Evolutionary conservation across 2,329 filamentous ascomycete species (phyloP), one percentile per base, ranked within the genome.

Genomic region (Harringtonia lauricola): DNA sequence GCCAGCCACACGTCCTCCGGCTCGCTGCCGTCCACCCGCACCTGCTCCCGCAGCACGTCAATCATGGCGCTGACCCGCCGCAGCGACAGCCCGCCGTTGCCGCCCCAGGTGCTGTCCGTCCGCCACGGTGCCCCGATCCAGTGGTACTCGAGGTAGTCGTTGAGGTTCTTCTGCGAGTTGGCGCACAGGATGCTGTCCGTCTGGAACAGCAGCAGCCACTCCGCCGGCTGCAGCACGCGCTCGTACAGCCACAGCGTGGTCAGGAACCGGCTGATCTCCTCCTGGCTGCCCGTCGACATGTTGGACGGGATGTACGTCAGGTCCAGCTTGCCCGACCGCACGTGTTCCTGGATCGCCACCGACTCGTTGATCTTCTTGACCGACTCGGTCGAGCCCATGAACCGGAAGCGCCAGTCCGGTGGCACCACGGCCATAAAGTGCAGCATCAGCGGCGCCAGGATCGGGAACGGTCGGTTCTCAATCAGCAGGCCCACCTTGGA

Each of bases 1-100:
- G 68, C 65, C 14, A 76, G 61, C 74, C 73, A 78, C 21, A 74
- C 67, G 49, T 77, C 73, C 55, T 77, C 74, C 24, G 72, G 66
- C 39, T 72, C 66, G 8, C 61, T 63, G 47, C 61, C 57, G 36
- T 64, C 55, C 17, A 54, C 53, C 3, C 73, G 65, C 26, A 61
- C 53, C 55, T 76, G 68, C 41, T 69, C 60, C 31, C 62, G 59
- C 36, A 77, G 61, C 4, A 76, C 56, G n/a, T 72, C 64, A 37
- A 74, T 57, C 43, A 77, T 74, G 48, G 65, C 62, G 51, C 65
- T 69, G 36, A 76, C 70, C 15, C 72, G 64, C 40, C 74, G 63
- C 21, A 77, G 58, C 17, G 69, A 73, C 18, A 74, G 58, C 1
- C 71, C 71, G 14, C 71, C 71, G 50, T 74, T 74, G 29, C 71